Conservation (phyloP, 768 basidiomycete genomes). For the Coprinellus micaceus region DNA sequence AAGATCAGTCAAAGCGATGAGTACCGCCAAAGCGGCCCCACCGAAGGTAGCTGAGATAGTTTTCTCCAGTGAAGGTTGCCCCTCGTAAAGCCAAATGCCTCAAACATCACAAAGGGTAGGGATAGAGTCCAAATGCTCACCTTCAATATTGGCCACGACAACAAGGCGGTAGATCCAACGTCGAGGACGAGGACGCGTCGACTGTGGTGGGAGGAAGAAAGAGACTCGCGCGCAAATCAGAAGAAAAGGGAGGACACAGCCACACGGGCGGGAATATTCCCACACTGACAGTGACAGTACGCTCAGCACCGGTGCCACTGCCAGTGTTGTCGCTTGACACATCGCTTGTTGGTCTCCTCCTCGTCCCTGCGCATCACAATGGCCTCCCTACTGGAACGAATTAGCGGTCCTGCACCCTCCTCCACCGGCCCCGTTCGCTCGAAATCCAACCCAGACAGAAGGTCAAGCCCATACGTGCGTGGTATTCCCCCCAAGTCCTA, state of each 20-base stretch:
- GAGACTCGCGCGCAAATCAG: constrained; percentile 6
- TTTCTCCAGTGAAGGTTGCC: constrained; percentile 73
- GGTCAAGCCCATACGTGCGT: constrained; percentile 53
- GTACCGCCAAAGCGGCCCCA: constrained; percentile 43
- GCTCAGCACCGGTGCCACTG: too few relatives aligned
- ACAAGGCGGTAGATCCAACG: not conserved
- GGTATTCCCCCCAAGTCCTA: constrained; percentile 25
- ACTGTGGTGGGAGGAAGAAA: not conserved
- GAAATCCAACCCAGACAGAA: constrained; percentile 33
- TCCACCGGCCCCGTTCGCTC: constrained; percentile 46
- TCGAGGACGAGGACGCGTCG: too few relatives aligned
- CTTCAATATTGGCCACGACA: too few relatives aligned
- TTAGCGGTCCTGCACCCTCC: constrained; percentile 37
- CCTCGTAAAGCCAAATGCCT: constrained; percentile 91
- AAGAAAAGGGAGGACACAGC: not conserved
- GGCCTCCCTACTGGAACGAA: constrained; percentile 60
- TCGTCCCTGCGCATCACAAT: constrained; percentile 24
- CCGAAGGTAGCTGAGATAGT: constrained; percentile 90
- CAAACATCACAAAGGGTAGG: constrained; percentile 64
- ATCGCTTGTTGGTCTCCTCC: not conserved
- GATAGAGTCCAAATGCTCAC: not conserved
- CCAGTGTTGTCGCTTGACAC: too few relatives aligned
- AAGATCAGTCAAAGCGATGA: constrained; percentile 40
- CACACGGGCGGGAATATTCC: not conserved
- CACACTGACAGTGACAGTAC: not conserved